Evolutionary conservation across 371 early-diverging fungal species (phyloP).

Genomic region (Lichtheimia corymbifera): DNA sequence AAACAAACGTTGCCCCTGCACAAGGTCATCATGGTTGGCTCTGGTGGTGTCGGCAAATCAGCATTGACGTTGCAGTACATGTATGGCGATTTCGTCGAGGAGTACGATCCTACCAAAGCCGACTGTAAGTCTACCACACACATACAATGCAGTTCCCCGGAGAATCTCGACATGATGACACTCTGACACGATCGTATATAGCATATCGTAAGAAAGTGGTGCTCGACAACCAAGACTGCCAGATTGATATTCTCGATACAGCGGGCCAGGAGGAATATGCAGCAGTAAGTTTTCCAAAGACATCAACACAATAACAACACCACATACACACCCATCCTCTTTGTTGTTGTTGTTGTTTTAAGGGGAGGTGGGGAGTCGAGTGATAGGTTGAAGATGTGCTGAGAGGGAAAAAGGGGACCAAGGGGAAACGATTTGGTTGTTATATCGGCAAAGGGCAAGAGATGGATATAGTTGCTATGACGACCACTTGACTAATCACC

Average conservation of each 20-base stretch:
- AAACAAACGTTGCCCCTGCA: conserved; percentile 76
- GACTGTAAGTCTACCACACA: conserved; percentile 58
- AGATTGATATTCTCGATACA: conserved; percentile 92
- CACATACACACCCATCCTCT: no score
- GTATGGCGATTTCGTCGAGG: conserved; percentile 94
- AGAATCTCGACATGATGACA: conserved; percentile 6
- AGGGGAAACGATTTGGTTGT: no score
- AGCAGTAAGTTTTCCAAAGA: conserved; percentile 50
- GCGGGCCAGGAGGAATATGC: conserved; percentile 93
- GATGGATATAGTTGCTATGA: no score
- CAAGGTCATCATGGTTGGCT: conserved; percentile 92
- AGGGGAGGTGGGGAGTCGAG: no score
- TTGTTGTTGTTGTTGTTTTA: no score
- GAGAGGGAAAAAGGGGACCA: no score
- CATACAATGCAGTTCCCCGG: neutral
- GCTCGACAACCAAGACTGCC: conserved; percentile 73
- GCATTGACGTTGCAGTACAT: conserved; percentile 89
- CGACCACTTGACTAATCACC: no score
- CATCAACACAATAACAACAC: no score
- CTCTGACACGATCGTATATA: conserved; percentile 5
- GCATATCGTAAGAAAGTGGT: conserved; percentile 74
- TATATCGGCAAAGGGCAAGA: no score
- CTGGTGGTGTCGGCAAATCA: conserved; percentile 95
- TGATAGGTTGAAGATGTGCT: no score
- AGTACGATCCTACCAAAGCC: conserved; percentile 96